A percentile compares a stretch with the other conserved stretches of the same genome.
These are phyloP conservation scores for Penicillium robsamsonii DNA, from an alignment of 495 filamentous ascomycete genomes.

Conservation along the genomic window DNA sequence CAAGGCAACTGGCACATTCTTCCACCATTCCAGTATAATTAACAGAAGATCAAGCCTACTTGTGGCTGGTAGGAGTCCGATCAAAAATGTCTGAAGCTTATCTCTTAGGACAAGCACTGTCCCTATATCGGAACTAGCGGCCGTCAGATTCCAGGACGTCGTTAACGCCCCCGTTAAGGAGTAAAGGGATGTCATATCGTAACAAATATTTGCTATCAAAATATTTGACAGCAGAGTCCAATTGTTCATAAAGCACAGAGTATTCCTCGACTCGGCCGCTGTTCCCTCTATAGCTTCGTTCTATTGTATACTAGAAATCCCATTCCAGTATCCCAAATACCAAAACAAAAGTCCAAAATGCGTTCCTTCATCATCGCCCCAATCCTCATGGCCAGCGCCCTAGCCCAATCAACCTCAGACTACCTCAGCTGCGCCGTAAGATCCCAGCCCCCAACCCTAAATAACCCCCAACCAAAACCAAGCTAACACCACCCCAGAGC, in stretches of 20 bases:
- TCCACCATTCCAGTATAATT: constrained; percentile 24
- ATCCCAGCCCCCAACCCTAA: neutral
- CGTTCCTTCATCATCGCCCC: constrained; percentile 21
- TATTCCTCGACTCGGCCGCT: neutral
- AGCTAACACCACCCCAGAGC: constrained; percentile 9
- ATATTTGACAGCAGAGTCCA: neutral
- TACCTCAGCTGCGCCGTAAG: constrained; percentile 23
- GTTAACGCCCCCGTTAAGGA: constrained; percentile 6
- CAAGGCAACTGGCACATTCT: constrained; percentile 27
- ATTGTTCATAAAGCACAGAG: constrained; percentile 19
- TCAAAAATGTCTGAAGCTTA: constrained; percentile 22
- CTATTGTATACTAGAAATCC: neutral
- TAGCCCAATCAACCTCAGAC: constrained; percentile 9
- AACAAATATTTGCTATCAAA: constrained; percentile 15
- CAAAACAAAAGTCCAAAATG: constrained; percentile 17
- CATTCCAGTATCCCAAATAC: neutral
- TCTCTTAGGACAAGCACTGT: neutral
- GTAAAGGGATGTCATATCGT: constrained; percentile 23
- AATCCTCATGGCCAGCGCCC: constrained; percentile 20
- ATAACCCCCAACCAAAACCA: neutral
- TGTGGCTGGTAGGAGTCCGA: neutral
- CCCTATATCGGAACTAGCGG: constrained; percentile 3
- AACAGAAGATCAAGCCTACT: constrained; percentile 2
- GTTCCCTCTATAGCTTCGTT: neutral
- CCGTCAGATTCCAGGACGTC: constrained; percentile 23